phyloP scores from a whole-genome alignment of 345 rosid species.

The Boechera divaricarpa region DNA sequence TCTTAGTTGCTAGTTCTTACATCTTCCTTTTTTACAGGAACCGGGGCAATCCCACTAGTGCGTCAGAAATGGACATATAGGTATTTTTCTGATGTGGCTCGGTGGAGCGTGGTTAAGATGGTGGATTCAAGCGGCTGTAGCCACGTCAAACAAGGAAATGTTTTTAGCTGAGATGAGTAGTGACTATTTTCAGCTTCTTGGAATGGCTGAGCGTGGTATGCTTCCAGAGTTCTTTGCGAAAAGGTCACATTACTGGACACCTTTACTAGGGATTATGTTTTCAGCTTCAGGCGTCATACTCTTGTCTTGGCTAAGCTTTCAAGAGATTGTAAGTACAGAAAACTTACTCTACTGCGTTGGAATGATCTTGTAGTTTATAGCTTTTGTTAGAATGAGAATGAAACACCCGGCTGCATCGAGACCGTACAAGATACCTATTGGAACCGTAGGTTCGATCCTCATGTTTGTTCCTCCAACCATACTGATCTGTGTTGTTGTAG shows the following conservation, averaged over 20 bases:
- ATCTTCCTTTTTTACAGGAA: constrained; percentile 70
- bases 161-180: constrained; percentile 84
- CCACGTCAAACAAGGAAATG: constrained; percentile 77
- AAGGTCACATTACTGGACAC: constrained; percentile 71
- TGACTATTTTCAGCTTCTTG: constrained; percentile 81
- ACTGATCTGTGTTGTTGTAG: constrained; percentile 61
- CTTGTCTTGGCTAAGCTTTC: constrained; percentile 76
- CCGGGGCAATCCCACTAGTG: constrained; percentile 67
- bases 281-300: constrained; percentile 74
- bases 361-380: constrained; percentile 77
- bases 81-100: constrained; percentile 69
- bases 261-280: constrained; percentile 63
- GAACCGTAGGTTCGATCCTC: constrained; percentile 64
- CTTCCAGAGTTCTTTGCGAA: constrained; percentile 67
- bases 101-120: constrained; percentile 78
- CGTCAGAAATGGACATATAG: constrained; percentile 76
- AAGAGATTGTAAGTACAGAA: constrained; percentile 76
- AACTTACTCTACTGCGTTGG: constrained; percentile 77
- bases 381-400: constrained; percentile 61
- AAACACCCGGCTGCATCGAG: constrained; percentile 60
- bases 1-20: constrained; percentile 64
- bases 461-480: constrained; percentile 75
- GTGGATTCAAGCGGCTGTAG: constrained; percentile 85
- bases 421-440: constrained; percentile 73
- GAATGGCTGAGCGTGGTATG: constrained; percentile 83